Evolutionary conservation across 1,284 basidiomycete species (phyloP), one percentile per base, ranked within the genome.

Genomic region (Kwoniella shivajii): DNA sequence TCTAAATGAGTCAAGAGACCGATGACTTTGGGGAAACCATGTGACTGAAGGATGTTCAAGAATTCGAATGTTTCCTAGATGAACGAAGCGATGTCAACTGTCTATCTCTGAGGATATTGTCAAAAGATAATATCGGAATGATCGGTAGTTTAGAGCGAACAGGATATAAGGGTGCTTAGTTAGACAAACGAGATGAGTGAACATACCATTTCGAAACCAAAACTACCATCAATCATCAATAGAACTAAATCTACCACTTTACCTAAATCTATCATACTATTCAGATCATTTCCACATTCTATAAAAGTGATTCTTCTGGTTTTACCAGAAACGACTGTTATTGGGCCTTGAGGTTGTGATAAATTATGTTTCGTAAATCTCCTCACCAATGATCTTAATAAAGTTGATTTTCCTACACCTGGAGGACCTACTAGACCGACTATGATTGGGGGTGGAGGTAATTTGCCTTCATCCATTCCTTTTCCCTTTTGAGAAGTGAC

Each of bases 11-110:
- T 90, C 41, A 99, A 86, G 52, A 99, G 81, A 58, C 95, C 95
- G 61, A 99, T 93, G 69, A 99, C 90, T 82, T 99, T 99, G 3
- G 96, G 96, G 76, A 99, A 95, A 34, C 96, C 96, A 72, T 99
- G 96, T 0, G 92, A 85, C 80, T 97, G 94, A 27, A 99, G 86
- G 61, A 98, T 87, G 67, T 98, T 99, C 59, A 99, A 86, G 63
- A 98, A 98, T 78, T 99, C 95, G 73, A 99, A 99, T 0, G 92
- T 95, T 87, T 99, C 96, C 92, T 95, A 69, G 2, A 27, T 4
- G n/a, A n/a, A n/a, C n/a, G n/a, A n/a, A n/a, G n/a, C n/a, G n/a
- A n/a, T 41, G 34, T 36, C 34, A 36, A n/a, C n/a, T n/a, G n/a
- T n/a, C n/a, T n/a, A n/a, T n/a, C n/a, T n/a, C n/a, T n/a, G n/a